phyloP scores from a whole-genome alignment of 495 filamentous ascomycete genomes.

The Oleoguttula mirabilis region DNA sequence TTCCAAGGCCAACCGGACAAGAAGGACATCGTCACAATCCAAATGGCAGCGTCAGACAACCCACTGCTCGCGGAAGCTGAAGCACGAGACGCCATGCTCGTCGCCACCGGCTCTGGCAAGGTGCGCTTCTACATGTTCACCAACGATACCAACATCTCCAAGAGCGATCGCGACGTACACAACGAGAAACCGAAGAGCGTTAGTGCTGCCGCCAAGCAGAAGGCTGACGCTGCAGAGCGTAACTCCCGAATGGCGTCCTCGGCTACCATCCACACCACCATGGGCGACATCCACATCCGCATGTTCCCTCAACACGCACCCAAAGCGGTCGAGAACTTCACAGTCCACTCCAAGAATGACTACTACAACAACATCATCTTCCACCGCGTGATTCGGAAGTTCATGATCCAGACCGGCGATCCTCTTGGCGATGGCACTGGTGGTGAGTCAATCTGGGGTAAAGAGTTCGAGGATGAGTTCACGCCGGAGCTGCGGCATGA shows the following conservation, averaged over 20 bases:
- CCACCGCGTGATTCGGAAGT: constrained; percentile 93
- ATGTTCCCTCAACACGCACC: constrained; percentile 89
- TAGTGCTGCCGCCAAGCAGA: constrained; percentile 33
- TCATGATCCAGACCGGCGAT: constrained; percentile 95
- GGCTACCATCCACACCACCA: constrained; percentile 81
- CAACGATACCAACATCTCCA: constrained; percentile 72
- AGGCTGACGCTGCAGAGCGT: constrained; percentile 51
- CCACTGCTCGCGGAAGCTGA: constrained; percentile 89
- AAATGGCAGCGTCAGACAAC: constrained; percentile 91
- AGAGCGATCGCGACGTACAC: constrained; percentile 78
- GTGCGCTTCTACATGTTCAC: constrained; percentile 97
- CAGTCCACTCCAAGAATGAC: constrained; percentile 71
- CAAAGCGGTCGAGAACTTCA: constrained; percentile 97
- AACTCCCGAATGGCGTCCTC: constrained; percentile 42
- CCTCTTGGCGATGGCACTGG: constrained; percentile 91
- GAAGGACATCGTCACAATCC: constrained; percentile 85
- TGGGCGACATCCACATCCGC: constrained; percentile 89
- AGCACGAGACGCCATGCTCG: constrained; percentile 77
- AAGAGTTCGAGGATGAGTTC: constrained; percentile 92
- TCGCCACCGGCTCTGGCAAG: constrained; percentile 74
- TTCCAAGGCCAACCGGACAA: constrained; percentile 92
- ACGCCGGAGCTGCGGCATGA: constrained; percentile 72
- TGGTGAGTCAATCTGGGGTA: constrained; percentile 93
- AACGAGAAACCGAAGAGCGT: constrained; percentile 75
- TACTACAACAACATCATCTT: constrained; percentile 98